phyloP scores from a whole-genome alignment of 805 yeast species.

The Debaryomyces castellii region DNA sequence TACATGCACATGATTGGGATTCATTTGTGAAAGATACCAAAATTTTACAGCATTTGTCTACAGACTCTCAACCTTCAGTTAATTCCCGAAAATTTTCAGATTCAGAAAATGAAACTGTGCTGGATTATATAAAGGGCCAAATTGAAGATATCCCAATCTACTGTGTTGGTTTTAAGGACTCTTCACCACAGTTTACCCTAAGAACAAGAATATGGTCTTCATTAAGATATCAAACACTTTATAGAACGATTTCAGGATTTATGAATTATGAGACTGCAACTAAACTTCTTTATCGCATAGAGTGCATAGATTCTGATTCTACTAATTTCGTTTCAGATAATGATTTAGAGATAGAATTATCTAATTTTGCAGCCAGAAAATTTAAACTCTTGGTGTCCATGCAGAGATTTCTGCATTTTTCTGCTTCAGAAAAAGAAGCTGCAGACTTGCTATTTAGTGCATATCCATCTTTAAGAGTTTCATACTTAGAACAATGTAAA shows the following conservation, averaged over 20 bases:
- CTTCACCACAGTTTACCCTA: conserved; percentile 60
- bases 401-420: conserved; percentile 77
- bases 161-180: conserved; percentile 69
- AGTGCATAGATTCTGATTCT: conserved; percentile 50
- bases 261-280: conserved; percentile 76
- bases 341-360: conserved; percentile 20
- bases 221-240: conserved; percentile 76
- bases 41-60: conserved; percentile 21
- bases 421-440: conserved; percentile 63
- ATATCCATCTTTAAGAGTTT: conserved; percentile 64
- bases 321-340: not conserved
- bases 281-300: conserved; percentile 64
- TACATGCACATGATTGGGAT: conserved; percentile 78
- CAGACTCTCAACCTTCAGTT: conserved; percentile 3
- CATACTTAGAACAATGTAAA: conserved; percentile 51
- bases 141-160: conserved; percentile 67
- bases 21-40: conserved; percentile 77
- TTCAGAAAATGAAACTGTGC: conserved; percentile 3
- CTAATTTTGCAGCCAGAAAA: conserved; percentile 65
- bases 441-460: conserved; percentile 65
- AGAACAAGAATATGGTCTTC: conserved; percentile 90
- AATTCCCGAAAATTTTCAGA: not conserved
- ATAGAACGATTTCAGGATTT: conserved; percentile 81
- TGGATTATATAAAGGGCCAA: conserved; percentile 32
- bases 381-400: conserved; percentile 80